Conservation (phyloP, 345 rosid species). For the Passiflora organensis region DNA sequence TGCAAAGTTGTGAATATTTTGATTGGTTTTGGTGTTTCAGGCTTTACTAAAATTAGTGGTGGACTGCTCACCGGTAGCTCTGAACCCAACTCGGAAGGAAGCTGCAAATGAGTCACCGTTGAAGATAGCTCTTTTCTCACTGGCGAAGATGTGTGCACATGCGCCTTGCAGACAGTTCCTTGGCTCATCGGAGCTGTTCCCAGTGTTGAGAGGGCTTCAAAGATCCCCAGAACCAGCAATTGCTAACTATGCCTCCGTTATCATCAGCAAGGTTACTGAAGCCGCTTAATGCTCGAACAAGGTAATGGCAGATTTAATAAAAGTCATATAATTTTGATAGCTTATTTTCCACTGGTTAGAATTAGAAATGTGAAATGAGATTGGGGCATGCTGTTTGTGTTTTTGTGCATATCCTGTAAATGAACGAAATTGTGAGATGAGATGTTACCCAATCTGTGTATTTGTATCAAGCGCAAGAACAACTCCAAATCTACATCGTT, state of each 20-base stretch:
- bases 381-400: no score
- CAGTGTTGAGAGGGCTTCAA: slow-evolving; percentile 64
- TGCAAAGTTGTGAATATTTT: no score
- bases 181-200: slow-evolving; percentile 67
- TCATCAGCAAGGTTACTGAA: slow-evolving; percentile 56
- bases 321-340: slow-evolving; percentile 1
- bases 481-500: no score
- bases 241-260: slow-evolving; percentile 73
- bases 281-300: slow-evolving; percentile 26
- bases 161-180: slow-evolving; percentile 67
- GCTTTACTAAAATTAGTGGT: slow-evolving; percentile 68
- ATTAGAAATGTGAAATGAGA: no score
- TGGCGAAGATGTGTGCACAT: slow-evolving; percentile 89
- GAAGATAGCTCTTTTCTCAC: slow-evolving; percentile 83
- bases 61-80: slow-evolving; percentile 63
- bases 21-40: slow-evolving; percentile 34
- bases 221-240: slow-evolving; percentile 83
- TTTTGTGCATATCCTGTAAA: no score
- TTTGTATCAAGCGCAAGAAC: no score
- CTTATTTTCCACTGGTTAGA: slow-evolving; percentile 2
- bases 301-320: not conserved
- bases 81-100: slow-evolving; percentile 69
- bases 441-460: no score
- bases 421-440: no score
- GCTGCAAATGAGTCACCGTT: slow-evolving; percentile 74